Percentiles rank a stretch among this genome's conserved stretches.
phyloP scores from a whole-genome alignment of 2,329 filamentous ascomycete species.

The Colletotrichum orchidophilum region DNA sequence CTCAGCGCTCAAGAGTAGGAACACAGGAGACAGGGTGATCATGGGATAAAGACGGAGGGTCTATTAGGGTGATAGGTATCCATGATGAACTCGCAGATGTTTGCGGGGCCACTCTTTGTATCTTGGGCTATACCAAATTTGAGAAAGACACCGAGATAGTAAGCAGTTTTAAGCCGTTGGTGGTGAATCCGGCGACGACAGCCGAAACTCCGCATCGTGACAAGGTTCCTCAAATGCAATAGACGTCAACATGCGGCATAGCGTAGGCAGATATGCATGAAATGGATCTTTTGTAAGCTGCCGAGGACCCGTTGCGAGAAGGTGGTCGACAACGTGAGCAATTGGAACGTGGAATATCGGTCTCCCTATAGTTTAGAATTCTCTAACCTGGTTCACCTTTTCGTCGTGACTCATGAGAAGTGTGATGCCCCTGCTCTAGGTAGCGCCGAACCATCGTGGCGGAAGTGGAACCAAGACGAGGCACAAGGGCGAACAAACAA shows the following conservation, averaged over 20 bases:
- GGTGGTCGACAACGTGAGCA: background rate
- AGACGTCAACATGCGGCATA: slow-evolving; percentile 3
- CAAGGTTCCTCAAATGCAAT: background rate
- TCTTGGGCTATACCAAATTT: slow-evolving; percentile 4
- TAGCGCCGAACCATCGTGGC: background rate
- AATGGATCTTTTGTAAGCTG: slow-evolving; percentile 4
- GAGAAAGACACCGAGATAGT: slow-evolving; percentile 1
- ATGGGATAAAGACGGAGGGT: background rate
- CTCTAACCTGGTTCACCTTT: background rate
- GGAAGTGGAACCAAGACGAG: background rate
- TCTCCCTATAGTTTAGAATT: background rate
- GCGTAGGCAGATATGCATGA: background rate
- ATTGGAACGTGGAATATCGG: background rate
- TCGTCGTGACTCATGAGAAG: background rate
- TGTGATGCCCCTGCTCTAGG: background rate
- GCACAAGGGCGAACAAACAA: background rate
- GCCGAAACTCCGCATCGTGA: background rate
- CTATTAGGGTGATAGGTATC: background rate
- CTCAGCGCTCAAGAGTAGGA: background rate
- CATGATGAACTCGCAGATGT: background rate
- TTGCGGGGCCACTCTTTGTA: background rate
- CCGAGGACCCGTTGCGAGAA: background rate
- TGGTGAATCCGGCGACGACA: background rate
- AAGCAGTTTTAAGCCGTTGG: background rate
- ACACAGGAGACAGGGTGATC: background rate